A percentile compares a stretch with the other conserved stretches of the same genome.
Evolutionary conservation across 2,329 filamentous ascomycete genomes (phyloP).

Genomic region (Neocucurbitaria cava): DNA sequence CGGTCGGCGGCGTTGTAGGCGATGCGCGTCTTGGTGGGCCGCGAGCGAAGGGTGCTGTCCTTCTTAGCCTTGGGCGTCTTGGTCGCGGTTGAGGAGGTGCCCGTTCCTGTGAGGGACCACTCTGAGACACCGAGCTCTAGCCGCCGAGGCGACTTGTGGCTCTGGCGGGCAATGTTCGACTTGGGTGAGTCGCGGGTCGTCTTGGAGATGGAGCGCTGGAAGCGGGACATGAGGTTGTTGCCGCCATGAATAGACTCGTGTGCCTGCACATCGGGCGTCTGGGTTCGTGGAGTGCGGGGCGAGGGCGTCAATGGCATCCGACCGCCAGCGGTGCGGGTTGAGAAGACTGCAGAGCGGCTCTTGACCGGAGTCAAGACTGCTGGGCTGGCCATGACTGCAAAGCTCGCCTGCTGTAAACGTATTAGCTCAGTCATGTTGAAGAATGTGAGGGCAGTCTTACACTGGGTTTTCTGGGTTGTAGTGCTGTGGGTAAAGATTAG

Average conservation of each 20-base stretch:
- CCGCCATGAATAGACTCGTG: conserved; percentile 75
- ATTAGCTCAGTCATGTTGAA: no score
- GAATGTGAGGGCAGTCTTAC: no score
- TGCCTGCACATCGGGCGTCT: conserved; percentile 54
- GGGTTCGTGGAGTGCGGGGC: conserved; percentile 67
- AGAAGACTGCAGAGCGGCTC: conserved; percentile 93
- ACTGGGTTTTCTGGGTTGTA: conserved; percentile 33
- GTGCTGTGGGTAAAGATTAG: conserved; percentile 45
- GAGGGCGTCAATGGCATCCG: conserved; percentile 95
- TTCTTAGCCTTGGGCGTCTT: conserved; percentile 54
- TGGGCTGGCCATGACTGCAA: conserved; percentile 76
- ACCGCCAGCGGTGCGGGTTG: conserved; percentile 88
- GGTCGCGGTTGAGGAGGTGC: conserved; percentile 51
- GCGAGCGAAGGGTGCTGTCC: conserved; percentile 40
- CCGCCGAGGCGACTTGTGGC: conserved; percentile 76
- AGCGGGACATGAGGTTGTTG: conserved; percentile 78
- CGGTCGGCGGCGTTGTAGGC: conserved; percentile 78
- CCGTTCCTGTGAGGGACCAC: conserved; percentile 87
- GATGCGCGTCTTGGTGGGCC: conserved; percentile 48
- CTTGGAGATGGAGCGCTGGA: conserved; percentile 73
- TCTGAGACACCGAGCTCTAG: conserved; percentile 93
- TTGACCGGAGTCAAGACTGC: conserved; percentile 90
- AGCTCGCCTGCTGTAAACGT: conserved; percentile 22
- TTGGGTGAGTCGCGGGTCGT: conserved; percentile 84
- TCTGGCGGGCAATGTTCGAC: conserved; percentile 85